phyloP scores from a whole-genome alignment of 371 early-diverging fungal genomes.

The Mucor sp. region DNA sequence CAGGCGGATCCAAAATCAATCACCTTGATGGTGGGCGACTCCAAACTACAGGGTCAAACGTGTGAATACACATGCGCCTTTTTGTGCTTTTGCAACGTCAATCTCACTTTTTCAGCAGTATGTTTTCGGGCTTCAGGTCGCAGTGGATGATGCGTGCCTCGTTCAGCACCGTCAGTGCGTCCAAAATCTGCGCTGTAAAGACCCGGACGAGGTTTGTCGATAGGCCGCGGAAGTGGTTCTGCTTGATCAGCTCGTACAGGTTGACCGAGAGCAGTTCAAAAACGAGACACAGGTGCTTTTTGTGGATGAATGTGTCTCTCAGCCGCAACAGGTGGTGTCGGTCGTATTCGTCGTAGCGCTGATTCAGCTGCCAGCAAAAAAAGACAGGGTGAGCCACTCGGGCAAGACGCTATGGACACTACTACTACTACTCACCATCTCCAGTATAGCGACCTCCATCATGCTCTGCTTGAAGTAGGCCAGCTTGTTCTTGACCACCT shows the following conservation, averaged over 20 bases:
- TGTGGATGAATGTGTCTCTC: conserved; percentile 90
- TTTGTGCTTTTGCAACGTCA: neutral
- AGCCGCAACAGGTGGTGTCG: conserved; percentile 84
- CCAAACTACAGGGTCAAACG: conserved; percentile 44
- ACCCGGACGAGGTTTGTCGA: conserved; percentile 85
- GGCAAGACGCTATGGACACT: no score
- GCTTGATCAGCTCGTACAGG: conserved; percentile 96
- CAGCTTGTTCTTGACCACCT: conserved; percentile 95
- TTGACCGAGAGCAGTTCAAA: conserved; percentile 96
- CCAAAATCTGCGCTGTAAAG: conserved; percentile 83
- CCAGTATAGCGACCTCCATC: conserved; percentile 93
- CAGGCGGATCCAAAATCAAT: conserved; percentile 98
- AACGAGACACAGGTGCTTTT: conserved; percentile 94
- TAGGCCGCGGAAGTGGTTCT: conserved; percentile 94
- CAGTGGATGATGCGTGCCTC: conserved; percentile 89
- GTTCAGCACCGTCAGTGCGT: conserved; percentile 59
- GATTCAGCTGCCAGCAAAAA: conserved; percentile 63
- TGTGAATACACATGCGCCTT: neutral
- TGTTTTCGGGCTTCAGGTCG: conserved; percentile 99
- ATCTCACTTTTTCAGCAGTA: conserved; percentile 66
- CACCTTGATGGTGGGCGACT: conserved; percentile 89
- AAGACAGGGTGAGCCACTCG: neutral
- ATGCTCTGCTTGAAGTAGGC: conserved; percentile 95
- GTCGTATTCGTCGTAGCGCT: conserved; percentile 74
- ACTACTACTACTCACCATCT: conserved; percentile 55